These are phyloP conservation scores for Hanseniaspora meyeri DNA, from an alignment of 805 yeast genomes.

Conservation along the genomic window DNA sequence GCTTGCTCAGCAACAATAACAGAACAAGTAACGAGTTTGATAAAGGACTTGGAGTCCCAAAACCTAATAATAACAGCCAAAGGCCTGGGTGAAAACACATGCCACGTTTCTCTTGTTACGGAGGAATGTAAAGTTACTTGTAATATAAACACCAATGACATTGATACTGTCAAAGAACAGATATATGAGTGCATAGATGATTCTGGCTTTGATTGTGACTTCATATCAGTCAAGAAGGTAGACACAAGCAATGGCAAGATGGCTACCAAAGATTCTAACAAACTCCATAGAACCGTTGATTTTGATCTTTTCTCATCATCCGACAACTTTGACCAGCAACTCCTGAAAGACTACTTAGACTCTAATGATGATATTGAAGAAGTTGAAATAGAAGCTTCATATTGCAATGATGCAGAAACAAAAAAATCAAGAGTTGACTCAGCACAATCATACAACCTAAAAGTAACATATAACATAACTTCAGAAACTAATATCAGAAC, in stretches of 20 bases:
- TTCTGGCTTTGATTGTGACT: conserved; percentile 55
- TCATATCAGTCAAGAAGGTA: conserved; percentile 18
- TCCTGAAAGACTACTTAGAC: not conserved
- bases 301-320: not conserved
- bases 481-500: conserved; percentile 29
- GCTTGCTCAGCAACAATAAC: conserved; percentile 65
- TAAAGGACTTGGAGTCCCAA: not conserved
- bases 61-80: conserved; percentile 35
- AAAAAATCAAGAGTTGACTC: not conserved
- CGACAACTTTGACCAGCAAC: not conserved
- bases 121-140: not conserved
- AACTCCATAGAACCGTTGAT: not conserved
- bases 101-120: conserved; percentile 55
- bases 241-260: not conserved
- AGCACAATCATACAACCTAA: conserved; percentile 2
- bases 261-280: not conserved
- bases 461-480: conserved; percentile 49
- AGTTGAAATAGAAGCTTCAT: conserved; percentile 9
- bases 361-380: conserved; percentile 11
- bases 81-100: conserved; percentile 26
- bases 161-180: not conserved
- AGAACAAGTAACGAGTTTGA: conserved; percentile 25
- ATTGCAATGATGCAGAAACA: not conserved
- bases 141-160: conserved; percentile 29
- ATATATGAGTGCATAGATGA: conserved; percentile 53